Percentiles rank a stretch among this genome's conserved stretches.
Evolutionary conservation across 106 monocot genomes (phyloP).

Genomic region (Cymbidium sinense): DNA sequence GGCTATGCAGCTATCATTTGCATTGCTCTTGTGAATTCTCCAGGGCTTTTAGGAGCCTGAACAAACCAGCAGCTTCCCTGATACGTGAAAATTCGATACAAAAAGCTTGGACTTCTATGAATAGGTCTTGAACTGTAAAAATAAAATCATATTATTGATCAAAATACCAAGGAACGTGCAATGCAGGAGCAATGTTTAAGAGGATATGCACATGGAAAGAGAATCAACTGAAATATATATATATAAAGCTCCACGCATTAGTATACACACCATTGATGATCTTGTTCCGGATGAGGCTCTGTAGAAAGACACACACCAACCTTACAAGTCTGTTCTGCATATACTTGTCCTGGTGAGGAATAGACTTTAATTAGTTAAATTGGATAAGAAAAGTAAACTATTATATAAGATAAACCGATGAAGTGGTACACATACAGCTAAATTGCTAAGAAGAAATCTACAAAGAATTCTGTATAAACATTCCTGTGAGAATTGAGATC

Average conservation of each 20-base stretch:
- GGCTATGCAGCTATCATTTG: slow-evolving; percentile 2
- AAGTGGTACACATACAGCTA: too few species aligned
- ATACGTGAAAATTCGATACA: slow-evolving; percentile 95
- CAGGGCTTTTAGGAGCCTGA: slow-evolving; percentile 82
- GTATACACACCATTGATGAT: slow-evolving; percentile 76
- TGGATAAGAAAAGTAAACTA: too few species aligned
- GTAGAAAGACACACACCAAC: slow-evolving; percentile 92
- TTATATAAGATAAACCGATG: too few species aligned
- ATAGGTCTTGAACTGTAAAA: slow-evolving; percentile 85
- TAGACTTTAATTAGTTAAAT: not conserved
- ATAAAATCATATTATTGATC: not conserved
- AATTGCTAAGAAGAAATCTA: too few species aligned
- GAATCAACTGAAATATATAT: not conserved
- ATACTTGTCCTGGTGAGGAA: slow-evolving; percentile 78
- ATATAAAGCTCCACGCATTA: not conserved
- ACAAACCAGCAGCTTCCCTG: slow-evolving; percentile 83
- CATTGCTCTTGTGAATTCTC: slow-evolving; percentile 18
- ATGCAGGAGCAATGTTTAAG: not conserved
- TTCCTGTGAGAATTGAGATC: too few species aligned
- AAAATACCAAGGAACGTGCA: not conserved
- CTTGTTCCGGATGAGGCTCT: slow-evolving; percentile 89
- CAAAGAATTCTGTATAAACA: too few species aligned
- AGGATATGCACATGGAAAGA: not conserved
- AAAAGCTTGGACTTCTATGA: slow-evolving; percentile 95
- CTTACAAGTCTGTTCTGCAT: slow-evolving; percentile 96